Conservation (phyloP, 345 rosid genomes). For the Brassica rapa region DNA sequence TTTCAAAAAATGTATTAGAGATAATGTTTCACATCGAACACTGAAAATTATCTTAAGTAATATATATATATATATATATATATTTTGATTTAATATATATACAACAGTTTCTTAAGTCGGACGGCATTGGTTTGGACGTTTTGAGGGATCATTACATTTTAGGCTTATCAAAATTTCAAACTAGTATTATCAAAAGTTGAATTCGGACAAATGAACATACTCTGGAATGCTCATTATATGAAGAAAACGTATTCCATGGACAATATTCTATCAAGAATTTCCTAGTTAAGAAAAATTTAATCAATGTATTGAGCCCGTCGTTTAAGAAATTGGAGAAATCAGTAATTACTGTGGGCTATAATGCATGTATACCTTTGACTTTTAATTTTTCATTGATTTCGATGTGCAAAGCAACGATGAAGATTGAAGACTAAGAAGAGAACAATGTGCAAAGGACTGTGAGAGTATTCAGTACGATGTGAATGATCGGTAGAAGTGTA, state of each 20-base stretch:
- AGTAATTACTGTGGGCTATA: constrained; percentile 15
- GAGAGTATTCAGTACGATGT: neutral
- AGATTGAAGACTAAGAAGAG: neutral
- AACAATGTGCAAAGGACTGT: constrained; percentile 1
- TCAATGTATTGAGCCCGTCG: neutral
- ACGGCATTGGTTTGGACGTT: neutral
- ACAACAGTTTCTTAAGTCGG: neutral
- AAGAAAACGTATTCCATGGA: neutral
- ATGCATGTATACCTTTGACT: constrained; percentile 18
- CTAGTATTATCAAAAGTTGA: neutral
- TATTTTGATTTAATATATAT: no score
- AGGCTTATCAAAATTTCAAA: neutral
- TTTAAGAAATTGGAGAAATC: neutral
- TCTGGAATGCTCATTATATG: neutral
- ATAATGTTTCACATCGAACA: no score
- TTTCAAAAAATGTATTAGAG: no score
- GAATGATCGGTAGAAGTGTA: no score
- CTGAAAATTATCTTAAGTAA: no score
- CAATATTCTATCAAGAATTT: neutral
- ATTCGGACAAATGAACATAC: neutral
- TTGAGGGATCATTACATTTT: neutral
- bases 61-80: no score
- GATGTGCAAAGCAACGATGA: constrained; percentile 12
- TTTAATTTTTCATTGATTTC: constrained; percentile 9
- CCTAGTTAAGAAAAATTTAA: neutral